Percentiles rank a stretch among this genome's conserved stretches.
Evolutionary conservation across 2,329 filamentous ascomycete species (phyloP).

Genomic region (Fusarium succisae): DNA sequence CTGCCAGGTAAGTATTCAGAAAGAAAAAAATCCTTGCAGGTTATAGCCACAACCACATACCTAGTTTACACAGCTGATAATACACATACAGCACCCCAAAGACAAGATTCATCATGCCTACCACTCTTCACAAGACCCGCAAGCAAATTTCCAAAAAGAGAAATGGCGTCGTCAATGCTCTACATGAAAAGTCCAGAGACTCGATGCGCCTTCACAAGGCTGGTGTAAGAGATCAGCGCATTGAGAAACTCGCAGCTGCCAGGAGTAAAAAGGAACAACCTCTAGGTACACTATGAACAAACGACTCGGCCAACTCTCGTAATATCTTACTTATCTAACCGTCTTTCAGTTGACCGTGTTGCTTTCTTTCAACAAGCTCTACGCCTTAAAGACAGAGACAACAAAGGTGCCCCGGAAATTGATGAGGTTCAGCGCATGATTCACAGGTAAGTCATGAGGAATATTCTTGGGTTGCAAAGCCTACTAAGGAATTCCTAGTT

Average conservation of each 20-base stretch:
- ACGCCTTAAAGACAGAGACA: slow-evolving; percentile 54
- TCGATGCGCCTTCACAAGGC: slow-evolving; percentile 83
- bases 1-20: background rate
- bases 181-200: slow-evolving; percentile 91
- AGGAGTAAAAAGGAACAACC: slow-evolving; percentile 79
- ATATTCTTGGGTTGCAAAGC: background rate
- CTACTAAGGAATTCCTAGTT: slow-evolving; percentile 53
- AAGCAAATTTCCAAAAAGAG: slow-evolving; percentile 94
- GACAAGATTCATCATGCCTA: slow-evolving; percentile 69
- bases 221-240: slow-evolving; percentile 80
- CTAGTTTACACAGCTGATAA: slow-evolving; percentile 6
- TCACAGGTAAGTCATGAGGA: slow-evolving; percentile 58
- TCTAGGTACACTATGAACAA: slow-evolving; percentile 63
- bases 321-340: slow-evolving; percentile 10
- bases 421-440: slow-evolving; percentile 70
- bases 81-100: background rate
- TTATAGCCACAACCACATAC: background rate
- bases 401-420: slow-evolving; percentile 62
- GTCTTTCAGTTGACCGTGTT: slow-evolving; percentile 48
- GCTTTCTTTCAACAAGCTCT: slow-evolving; percentile 76
- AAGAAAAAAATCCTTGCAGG: slow-evolving; percentile 27
- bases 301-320: background rate
- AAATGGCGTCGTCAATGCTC: slow-evolving; percentile 73
- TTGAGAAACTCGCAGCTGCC: slow-evolving; percentile 75
- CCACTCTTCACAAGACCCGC: slow-evolving; percentile 80